These are phyloP conservation scores for Withania somnifera DNA, from an alignment of 305 asterid species.

Conservation along the genomic window DNA sequence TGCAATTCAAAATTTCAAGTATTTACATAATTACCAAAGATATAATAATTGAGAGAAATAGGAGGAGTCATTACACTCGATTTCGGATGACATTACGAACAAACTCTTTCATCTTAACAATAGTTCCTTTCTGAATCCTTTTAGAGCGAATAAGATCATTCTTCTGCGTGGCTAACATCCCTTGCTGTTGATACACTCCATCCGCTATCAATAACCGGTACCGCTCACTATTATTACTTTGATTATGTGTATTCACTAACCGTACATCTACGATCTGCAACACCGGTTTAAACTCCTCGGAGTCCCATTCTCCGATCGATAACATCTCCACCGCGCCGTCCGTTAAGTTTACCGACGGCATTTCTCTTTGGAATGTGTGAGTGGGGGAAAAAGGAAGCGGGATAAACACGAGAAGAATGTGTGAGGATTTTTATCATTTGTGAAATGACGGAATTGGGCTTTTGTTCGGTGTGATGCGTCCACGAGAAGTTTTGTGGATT, in stretches of 20 bases:
- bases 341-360: constrained; percentile 41
- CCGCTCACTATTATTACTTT: constrained; percentile 32
- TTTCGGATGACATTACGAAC: constrained; percentile 49
- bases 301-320: constrained; percentile 23
- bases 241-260: constrained; percentile 38
- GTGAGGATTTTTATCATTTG: no score
- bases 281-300: constrained; percentile 41
- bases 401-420: no score
- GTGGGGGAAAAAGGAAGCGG: background rate
- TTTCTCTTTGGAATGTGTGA: background rate
- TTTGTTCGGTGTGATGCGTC: background rate
- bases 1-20: no score
- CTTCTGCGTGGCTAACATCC: constrained; percentile 72
- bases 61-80: constrained; percentile 27
- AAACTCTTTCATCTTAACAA: constrained; percentile 50
- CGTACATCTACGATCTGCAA: constrained; percentile 54
- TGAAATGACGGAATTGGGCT: background rate
- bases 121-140: constrained; percentile 53
- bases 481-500: background rate
- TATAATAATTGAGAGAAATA: background rate
- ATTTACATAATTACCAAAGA: no score
- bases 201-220: constrained; percentile 64
- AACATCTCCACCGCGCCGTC: constrained; percentile 49
- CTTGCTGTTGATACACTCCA: constrained; percentile 51
- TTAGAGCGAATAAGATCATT: constrained; percentile 48